These are phyloP conservation scores for Lachnellula subtilissima DNA, from an alignment of 2,329 filamentous ascomycete species.

Conservation along the genomic window DNA sequence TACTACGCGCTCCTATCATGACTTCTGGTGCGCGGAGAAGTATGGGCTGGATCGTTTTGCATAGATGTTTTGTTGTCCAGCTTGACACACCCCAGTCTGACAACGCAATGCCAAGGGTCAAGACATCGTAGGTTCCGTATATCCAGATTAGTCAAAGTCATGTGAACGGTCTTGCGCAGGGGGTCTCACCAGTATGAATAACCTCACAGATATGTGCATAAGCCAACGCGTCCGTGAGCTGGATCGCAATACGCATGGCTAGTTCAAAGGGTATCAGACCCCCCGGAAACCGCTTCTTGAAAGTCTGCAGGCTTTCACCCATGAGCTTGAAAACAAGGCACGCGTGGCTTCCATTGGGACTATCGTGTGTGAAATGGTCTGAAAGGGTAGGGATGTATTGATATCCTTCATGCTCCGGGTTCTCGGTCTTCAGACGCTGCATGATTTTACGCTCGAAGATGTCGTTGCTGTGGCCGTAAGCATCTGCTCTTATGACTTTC, in stretches of 20 bases:
- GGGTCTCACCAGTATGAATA: slow-evolving; percentile 20
- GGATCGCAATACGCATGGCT: slow-evolving; percentile 8
- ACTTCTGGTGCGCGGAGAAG: slow-evolving; percentile 27
- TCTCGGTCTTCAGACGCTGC: not conserved
- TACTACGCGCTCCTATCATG: slow-evolving; percentile 14
- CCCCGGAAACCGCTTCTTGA: too few species aligned
- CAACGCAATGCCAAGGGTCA: slow-evolving; percentile 20
- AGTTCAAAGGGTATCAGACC: too few species aligned
- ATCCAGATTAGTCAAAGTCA: too few species aligned
- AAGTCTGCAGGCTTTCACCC: slow-evolving; percentile 15
- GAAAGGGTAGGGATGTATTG: not conserved
- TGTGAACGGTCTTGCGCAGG: too few species aligned
- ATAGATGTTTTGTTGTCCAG: slow-evolving; percentile 18
- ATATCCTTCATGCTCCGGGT: not conserved
- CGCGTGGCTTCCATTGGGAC: not conserved
- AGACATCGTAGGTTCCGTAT: slow-evolving; percentile 10
- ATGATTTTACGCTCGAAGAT: not conserved
- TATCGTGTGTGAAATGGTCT: not conserved
- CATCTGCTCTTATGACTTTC: not conserved
- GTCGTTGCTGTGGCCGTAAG: not conserved
- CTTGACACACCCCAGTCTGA: slow-evolving; percentile 23
- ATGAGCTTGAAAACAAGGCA: slow-evolving; percentile 11
- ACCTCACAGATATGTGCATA: slow-evolving; percentile 23
- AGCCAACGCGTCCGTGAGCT: slow-evolving; percentile 25
- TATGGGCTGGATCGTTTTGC: slow-evolving; percentile 22